phyloP scores from a whole-genome alignment of 2,329 filamentous ascomycete species.

The Xylariales sp. region DNA sequence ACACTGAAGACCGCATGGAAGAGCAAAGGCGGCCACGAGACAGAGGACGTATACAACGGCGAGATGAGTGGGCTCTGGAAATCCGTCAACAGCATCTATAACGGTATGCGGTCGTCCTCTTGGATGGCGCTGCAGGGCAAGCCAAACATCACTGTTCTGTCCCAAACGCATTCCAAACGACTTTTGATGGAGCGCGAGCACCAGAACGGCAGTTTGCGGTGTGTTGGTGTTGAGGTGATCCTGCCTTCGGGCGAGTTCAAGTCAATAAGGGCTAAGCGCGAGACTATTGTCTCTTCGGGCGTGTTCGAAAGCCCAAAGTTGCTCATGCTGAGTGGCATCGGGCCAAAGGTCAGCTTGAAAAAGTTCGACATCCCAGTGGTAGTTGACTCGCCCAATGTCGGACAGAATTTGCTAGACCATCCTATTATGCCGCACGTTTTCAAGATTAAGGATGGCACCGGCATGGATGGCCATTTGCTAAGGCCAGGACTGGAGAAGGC shows the following conservation, averaged over 20 bases:
- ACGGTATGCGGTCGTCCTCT: slow-evolving; percentile 48
- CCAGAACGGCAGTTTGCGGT: slow-evolving; percentile 31
- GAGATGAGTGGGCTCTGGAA: slow-evolving; percentile 49
- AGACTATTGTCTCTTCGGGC: slow-evolving; percentile 46
- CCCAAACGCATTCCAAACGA: slow-evolving; percentile 44
- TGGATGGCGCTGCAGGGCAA: slow-evolving; percentile 48
- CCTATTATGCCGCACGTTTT: slow-evolving; percentile 49
- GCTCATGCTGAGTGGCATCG: slow-evolving; percentile 61
- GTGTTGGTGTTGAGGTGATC: slow-evolving; percentile 45
- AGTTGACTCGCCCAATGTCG: slow-evolving; percentile 56
- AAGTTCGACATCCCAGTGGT: slow-evolving; percentile 49
- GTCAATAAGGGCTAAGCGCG: slow-evolving; percentile 41
- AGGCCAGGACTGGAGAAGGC: slow-evolving; percentile 30
- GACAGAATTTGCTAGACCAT: slow-evolving; percentile 60
- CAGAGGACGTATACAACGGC: slow-evolving; percentile 52
- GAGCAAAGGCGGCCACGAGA: slow-evolving; percentile 44
- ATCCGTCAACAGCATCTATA: slow-evolving; percentile 52
- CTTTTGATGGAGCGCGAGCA: slow-evolving; percentile 44
- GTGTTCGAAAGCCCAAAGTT: slow-evolving; percentile 62
- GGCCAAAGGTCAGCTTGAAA: slow-evolving; percentile 47
- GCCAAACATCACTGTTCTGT: slow-evolving; percentile 49
- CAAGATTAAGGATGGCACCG: slow-evolving; percentile 35
- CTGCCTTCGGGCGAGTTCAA: slow-evolving; percentile 34
- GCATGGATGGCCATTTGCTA: slow-evolving; percentile 36
- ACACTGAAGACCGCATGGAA: slow-evolving; percentile 47